Conservation (phyloP, 305 asterid species). For the Stenogyne calaminthoides region DNA sequence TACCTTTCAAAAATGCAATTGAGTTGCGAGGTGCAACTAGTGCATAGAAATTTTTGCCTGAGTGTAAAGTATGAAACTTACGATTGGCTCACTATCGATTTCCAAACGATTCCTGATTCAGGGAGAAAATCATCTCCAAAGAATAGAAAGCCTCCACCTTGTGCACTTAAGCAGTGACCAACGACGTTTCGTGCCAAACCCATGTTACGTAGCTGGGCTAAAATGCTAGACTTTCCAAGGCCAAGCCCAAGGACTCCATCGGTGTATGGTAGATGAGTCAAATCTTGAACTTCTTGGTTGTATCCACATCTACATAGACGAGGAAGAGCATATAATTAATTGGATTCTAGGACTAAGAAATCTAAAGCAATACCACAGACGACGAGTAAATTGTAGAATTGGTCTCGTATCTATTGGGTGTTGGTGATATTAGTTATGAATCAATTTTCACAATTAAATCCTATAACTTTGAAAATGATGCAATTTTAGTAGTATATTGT, state of each 20-base stretch:
- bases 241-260: conserved; percentile 98
- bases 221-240: conserved; percentile 69
- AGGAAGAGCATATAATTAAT: conserved; percentile 1
- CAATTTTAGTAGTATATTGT: no score
- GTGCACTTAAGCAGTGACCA: conserved; percentile 86
- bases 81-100: conserved; percentile 56
- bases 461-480: no score
- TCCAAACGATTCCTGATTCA: conserved; percentile 69
- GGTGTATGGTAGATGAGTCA: conserved; percentile 53
- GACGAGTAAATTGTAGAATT: no score
- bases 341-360: not conserved
- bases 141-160: conserved; percentile 88
- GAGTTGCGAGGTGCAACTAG: no score
- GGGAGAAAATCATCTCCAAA: conserved; percentile 83
- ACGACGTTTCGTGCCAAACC: conserved; percentile 67
- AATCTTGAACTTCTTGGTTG: conserved; percentile 70
- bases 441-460: no score
- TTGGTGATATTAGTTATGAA: no score
- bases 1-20: no score
- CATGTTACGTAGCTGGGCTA: conserved; percentile 57
- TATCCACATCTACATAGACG: conserved; percentile 79
- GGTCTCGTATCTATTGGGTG: no score
- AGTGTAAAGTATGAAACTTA: conserved; percentile 38
- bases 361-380: not conserved
- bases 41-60: no score